A percentile compares a stretch with the other conserved stretches of the same genome.
Evolutionary conservation across 1,139 yeast genomes (phyloP).

Genomic region (Hemisphaericaspora subhashii): DNA sequence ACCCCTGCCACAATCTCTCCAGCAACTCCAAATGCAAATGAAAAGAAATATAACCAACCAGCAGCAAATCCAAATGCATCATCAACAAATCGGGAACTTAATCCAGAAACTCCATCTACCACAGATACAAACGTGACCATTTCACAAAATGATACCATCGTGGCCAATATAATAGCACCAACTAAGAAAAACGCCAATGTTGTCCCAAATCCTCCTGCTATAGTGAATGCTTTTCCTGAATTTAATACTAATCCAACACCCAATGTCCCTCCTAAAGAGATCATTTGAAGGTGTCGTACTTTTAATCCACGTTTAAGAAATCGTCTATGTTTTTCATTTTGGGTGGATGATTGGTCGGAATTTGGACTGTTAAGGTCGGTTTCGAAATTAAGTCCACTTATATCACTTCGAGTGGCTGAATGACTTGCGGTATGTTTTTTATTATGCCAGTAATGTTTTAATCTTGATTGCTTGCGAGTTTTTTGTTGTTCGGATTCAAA

Average conservation of each 20-base stretch:
- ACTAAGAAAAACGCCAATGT: slow-evolving; percentile 67
- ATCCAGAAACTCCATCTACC: slow-evolving; percentile 76
- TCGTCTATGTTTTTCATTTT: slow-evolving; percentile 9
- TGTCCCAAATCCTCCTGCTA: slow-evolving; percentile 84
- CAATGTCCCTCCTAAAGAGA: slow-evolving; percentile 78
- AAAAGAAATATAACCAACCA: slow-evolving; percentile 76
- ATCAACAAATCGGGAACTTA: slow-evolving; percentile 77
- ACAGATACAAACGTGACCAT: slow-evolving; percentile 83
- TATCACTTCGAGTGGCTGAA: slow-evolving; percentile 9
- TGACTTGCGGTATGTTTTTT: not conserved
- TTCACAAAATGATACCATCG: slow-evolving; percentile 79
- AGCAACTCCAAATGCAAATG: slow-evolving; percentile 73
- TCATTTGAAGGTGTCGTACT: slow-evolving; percentile 75
- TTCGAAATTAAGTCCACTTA: slow-evolving; percentile 12
- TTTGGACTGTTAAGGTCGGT: slow-evolving; percentile 11
- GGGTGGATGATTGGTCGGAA: slow-evolving; percentile 9
- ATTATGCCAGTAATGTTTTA: not conserved
- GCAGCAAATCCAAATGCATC: slow-evolving; percentile 84
- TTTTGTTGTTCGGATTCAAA: slow-evolving; percentile 16
- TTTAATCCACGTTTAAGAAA: slow-evolving; percentile 55
- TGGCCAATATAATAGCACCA: slow-evolving; percentile 65
- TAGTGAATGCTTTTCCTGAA: slow-evolving; percentile 75
- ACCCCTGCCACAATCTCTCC: slow-evolving; percentile 81
- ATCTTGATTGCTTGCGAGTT: slow-evolving; percentile 5
- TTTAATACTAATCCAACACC: slow-evolving; percentile 81